phyloP scores from a whole-genome alignment of 352 stramenopile species.

The Elongisporangium prolatum region DNA sequence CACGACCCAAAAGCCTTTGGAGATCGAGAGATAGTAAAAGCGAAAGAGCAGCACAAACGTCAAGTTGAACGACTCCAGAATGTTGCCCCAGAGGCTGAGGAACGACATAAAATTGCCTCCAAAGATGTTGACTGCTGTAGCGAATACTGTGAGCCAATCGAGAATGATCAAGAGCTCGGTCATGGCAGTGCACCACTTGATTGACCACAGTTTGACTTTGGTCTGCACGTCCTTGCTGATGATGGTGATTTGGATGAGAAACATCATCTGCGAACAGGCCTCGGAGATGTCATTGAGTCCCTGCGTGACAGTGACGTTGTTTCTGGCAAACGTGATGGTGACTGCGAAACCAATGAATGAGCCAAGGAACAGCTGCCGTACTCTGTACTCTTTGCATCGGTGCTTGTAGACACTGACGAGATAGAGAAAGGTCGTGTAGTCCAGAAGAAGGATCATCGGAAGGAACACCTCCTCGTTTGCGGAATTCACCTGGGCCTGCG shows the following conservation, averaged over 20 bases:
- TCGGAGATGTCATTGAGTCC: conserved; percentile 27
- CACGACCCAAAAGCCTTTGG: conserved; percentile 8
- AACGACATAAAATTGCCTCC: no score
- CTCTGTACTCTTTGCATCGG: conserved; percentile 7
- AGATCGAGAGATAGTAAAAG: conserved; percentile 17
- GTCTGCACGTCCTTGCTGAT: conserved; percentile 19
- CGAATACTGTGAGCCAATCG: conserved; percentile 1
- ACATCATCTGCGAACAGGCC: conserved; percentile 23
- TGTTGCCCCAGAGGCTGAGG: no score
- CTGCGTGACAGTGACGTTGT: no score
- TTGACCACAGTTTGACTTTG: conserved; percentile 18
- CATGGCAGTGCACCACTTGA: conserved; percentile 17
- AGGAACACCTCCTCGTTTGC: conserved; percentile 7
- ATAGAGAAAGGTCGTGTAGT: conserved; percentile 7
- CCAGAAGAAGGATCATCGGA: conserved; percentile 10
- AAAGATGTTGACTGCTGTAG: no score
- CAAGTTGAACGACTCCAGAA: no score
- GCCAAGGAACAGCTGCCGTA: conserved; percentile 5
- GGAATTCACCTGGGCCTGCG: conserved; percentile 8
- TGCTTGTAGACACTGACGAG: conserved; percentile 12
- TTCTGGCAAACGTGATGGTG: conserved; percentile 15
- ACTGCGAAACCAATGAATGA: conserved; percentile 18
- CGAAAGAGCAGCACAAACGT: no score
- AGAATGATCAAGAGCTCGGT: conserved; percentile 18
- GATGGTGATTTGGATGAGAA: conserved; percentile 37